Evolutionary conservation across 163 green algal species (phyloP), one percentile per base, ranked within the genome.

Genomic region (Chlamydomonas reinhardtii): DNA sequence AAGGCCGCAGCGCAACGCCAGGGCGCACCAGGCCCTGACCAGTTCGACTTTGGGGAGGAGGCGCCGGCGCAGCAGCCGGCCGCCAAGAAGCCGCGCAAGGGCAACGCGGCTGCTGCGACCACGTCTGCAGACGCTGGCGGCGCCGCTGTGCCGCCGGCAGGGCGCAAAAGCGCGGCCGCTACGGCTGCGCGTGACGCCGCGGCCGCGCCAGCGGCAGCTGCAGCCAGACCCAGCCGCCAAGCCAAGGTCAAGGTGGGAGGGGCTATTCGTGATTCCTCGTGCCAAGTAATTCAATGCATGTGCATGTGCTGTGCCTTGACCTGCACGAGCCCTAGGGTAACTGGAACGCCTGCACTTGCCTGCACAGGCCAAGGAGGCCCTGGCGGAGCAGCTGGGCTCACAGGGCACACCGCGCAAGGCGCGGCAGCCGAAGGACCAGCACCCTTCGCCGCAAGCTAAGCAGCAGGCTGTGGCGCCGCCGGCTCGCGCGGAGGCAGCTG

Each of bases 221-320:
- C 39, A 19, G 39, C 73, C 29, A 71, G 69, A 0, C 80, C 80
- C 4, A 31, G 65, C 31, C 34, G 80, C 8, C 80, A 73, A 14
- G 80, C 80, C 34, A 86, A 86, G 29, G 80, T 56, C 29, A 86
- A 86, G 80, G 80, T 86, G 64, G 1, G 69, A n/a, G n/a, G n/a
- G n/a, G n/a, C n/a, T n/a, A n/a, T n/a, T n/a, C 15, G 8, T 39
- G 34, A 54, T 37, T 5, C 12, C n/a, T n/a, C n/a, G n/a, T n/a
- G n/a, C n/a, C n/a, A n/a, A n/a, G n/a, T n/a, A n/a, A n/a, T n/a
- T n/a, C n/a, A n/a, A n/a, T n/a, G n/a, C n/a, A n/a, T n/a, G n/a
- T n/a, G n/a, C n/a, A n/a, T n/a, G n/a, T n/a, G n/a, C n/a, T n/a
- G n/a, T n/a, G n/a, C n/a, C n/a, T n/a, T n/a, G n/a, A n/a, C n/a